Evolutionary conservation across 2,329 filamentous ascomycete genomes (phyloP).

Genomic region (Colletotrichum aenigma): DNA sequence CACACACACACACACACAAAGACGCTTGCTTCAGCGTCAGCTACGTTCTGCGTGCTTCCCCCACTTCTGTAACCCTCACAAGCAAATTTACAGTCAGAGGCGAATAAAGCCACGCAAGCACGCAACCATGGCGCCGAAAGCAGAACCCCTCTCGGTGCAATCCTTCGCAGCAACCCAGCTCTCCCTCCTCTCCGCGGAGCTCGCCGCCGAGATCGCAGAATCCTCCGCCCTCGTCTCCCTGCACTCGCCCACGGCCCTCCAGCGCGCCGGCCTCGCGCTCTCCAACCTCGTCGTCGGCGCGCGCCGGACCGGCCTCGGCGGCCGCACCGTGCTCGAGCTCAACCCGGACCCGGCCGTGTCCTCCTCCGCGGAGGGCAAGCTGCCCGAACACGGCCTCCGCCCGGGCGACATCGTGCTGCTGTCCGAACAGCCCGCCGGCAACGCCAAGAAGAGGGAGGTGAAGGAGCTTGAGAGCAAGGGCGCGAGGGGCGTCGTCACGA

Average conservation of each 20-base stretch:
- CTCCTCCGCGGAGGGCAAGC: slow-evolving; percentile 40
- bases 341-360: slow-evolving; percentile 72
- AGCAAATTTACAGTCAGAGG: too few relatives aligned
- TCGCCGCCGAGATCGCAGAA: slow-evolving; percentile 73
- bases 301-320: slow-evolving; percentile 87
- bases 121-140: slow-evolving; percentile 36
- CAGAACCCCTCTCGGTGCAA: slow-evolving; percentile 62
- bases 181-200: slow-evolving; percentile 71
- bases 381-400: slow-evolving; percentile 78
- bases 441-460: slow-evolving; percentile 74
- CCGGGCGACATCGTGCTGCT: slow-evolving; percentile 80
- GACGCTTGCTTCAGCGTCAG: background rate
- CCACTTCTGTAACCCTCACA: too few relatives aligned
- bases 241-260: slow-evolving; percentile 71
- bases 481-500: slow-evolving; percentile 72
- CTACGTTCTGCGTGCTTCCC: too few relatives aligned
- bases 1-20: background rate
- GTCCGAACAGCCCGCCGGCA: slow-evolving; percentile 75
- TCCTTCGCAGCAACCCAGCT: slow-evolving; percentile 76
- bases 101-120: too few relatives aligned
- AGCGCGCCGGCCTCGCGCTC: slow-evolving; percentile 79
- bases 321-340: slow-evolving; percentile 88
- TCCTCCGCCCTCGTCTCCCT: slow-evolving; percentile 70
- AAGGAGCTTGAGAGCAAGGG: slow-evolving; percentile 73
- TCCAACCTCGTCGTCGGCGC: slow-evolving; percentile 76